Percentiles rank a stretch among this genome's conserved stretches.
These are phyloP conservation scores for Tetrapisispora nanseiensis DNA, from an alignment of 805 yeast species.

Conservation along the genomic window DNA sequence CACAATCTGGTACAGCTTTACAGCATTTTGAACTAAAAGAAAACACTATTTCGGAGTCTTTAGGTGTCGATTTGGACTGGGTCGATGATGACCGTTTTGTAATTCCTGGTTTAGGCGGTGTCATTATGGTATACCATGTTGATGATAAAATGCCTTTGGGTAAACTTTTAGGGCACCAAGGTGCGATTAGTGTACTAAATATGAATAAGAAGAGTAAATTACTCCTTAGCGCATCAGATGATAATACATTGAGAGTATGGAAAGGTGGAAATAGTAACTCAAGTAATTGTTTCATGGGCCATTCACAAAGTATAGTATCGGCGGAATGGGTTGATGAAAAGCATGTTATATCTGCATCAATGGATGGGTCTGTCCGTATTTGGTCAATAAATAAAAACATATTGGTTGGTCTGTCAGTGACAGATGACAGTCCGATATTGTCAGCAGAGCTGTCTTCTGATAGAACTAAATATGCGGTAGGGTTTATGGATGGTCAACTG, in stretches of 20 bases:
- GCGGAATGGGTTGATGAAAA: constrained; percentile 44
- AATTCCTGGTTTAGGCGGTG: constrained; percentile 48
- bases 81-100: constrained; percentile 59
- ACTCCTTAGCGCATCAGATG: constrained; percentile 72
- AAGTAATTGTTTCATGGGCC: constrained; percentile 40
- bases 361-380: constrained; percentile 60
- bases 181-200: constrained; percentile 43
- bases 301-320: constrained; percentile 47
- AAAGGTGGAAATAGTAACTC: constrained; percentile 50
- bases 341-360: constrained; percentile 43
- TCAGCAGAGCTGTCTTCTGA: constrained; percentile 44
- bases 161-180: constrained; percentile 53
- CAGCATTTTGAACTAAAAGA: constrained; percentile 36
- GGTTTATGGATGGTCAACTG: constrained; percentile 55
- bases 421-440: constrained; percentile 48
- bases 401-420: constrained; percentile 22
- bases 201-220: constrained; percentile 45
- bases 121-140: constrained; percentile 47
- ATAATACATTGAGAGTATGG: constrained; percentile 67
- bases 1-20: constrained; percentile 39
- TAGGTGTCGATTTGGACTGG: constrained; percentile 63
- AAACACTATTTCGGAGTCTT: constrained; percentile 9
- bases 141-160: constrained; percentile 41
- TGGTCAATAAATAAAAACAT: constrained; percentile 40
- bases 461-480: constrained; percentile 44